phyloP scores from a whole-genome alignment of 176 grass and related monocot species.

The Musa schizocarpa region DNA sequence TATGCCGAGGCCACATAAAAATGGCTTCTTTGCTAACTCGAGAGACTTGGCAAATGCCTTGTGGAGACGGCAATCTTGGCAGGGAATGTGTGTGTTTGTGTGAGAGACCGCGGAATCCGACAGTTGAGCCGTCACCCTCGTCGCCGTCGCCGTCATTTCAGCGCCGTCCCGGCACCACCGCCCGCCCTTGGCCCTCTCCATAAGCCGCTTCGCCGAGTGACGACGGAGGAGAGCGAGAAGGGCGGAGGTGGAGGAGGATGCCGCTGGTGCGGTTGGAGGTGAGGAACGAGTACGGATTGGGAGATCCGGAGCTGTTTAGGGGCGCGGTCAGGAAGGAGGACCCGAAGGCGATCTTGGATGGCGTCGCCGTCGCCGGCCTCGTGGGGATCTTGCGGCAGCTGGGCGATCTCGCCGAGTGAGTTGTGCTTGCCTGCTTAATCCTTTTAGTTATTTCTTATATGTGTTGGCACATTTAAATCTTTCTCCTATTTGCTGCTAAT shows the following conservation, averaged over 20 bases:
- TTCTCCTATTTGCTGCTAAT: not conserved
- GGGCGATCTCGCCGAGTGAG: slow-evolving; percentile 97
- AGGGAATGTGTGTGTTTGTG: slow-evolving; percentile 8
- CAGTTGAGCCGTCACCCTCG: not conserved
- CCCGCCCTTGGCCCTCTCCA: slow-evolving; percentile 1
- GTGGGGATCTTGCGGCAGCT: slow-evolving; percentile 99
- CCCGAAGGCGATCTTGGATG: slow-evolving; percentile 82
- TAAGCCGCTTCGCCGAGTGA: slow-evolving; percentile 15
- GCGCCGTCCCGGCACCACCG: slow-evolving; percentile 26
- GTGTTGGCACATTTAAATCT: not conserved
- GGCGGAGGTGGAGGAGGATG: slow-evolving; percentile 34
- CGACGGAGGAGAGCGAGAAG: slow-evolving; percentile 22
- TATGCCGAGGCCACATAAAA: not conserved
- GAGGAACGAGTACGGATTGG: slow-evolving; percentile 84
- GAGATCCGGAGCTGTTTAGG: slow-evolving; percentile 62
- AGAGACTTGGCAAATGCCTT: slow-evolving; percentile 29
- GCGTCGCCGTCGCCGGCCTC: slow-evolving; percentile 86
- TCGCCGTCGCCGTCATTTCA: not conserved
- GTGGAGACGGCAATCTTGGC: slow-evolving; percentile 43
- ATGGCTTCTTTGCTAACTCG: not conserved
- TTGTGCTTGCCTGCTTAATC: not conserved
- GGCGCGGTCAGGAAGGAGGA: slow-evolving; percentile 33
- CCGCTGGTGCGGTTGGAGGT: slow-evolving; percentile 84
- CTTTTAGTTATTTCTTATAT: not conserved
- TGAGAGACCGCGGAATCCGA: not conserved